Percentiles rank a stretch among this genome's conserved stretches.
Conservation (phyloP, 352 stramenopile genomes). For the Phytophthora aleatoria region DNA sequence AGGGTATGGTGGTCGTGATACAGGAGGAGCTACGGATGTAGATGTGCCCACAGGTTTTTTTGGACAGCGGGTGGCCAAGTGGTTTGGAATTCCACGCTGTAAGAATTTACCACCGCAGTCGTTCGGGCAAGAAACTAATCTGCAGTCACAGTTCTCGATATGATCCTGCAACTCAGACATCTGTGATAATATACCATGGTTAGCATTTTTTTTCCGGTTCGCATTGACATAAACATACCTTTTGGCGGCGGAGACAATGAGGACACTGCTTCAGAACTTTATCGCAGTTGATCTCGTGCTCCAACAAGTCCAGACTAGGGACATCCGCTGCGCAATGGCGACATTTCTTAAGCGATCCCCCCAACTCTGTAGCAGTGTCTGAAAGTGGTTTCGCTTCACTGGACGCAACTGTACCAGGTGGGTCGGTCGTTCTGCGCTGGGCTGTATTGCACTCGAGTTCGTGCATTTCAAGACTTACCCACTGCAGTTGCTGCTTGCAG, state of each 20-base stretch:
- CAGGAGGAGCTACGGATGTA: conserved; percentile 3
- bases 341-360: conserved; percentile 58
- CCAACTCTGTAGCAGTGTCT: background rate
- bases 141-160: conserved; percentile 83
- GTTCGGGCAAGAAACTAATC: conserved; percentile 76
- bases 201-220: too few species aligned
- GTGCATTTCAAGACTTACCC: conserved; percentile 52
- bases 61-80: conserved; percentile 72
- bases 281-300: conserved; percentile 80
- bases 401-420: background rate
- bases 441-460: conserved; percentile 27
- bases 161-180: conserved; percentile 79
- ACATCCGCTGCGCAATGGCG: conserved; percentile 65
- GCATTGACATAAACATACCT: conserved; percentile 32
- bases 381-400: conserved; percentile 5
- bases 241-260: conserved; percentile 79
- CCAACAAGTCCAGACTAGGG: conserved; percentile 47
- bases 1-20: conserved; percentile 1
- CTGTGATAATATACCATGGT: conserved; percentile 16
- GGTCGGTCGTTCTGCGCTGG: conserved; percentile 2
- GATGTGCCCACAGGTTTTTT: conserved; percentile 30
- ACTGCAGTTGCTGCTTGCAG: conserved; percentile 49
- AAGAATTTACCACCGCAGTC: conserved; percentile 82
- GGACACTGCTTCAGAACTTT: conserved; percentile 86
- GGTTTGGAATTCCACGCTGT: conserved; percentile 75